These are phyloP conservation scores for Psilocybe cyanescens DNA, from an alignment of 768 basidiomycete genomes.

Conservation along the genomic window DNA sequence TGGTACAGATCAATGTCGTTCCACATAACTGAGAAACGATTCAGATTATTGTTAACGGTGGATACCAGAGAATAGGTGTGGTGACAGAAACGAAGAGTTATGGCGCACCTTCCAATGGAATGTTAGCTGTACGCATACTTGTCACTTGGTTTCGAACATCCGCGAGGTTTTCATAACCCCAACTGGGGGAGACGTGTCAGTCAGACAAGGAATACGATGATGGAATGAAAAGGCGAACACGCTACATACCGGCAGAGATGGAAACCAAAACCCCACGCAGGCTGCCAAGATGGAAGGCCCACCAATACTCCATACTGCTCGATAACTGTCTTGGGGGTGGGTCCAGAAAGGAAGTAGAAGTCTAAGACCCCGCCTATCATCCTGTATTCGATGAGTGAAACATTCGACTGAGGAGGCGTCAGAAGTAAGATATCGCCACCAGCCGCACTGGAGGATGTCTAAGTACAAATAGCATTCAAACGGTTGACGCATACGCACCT, in stretches of 20 bases:
- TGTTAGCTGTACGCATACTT: conserved; percentile 63
- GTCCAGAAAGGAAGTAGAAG: conserved; percentile 78
- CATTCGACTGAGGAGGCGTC: conserved; percentile 56
- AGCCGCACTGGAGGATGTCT: conserved; percentile 43
- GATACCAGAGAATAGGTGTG: background rate
- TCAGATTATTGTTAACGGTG: background rate
- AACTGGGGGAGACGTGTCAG: conserved; percentile 24
- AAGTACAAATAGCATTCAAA: background rate
- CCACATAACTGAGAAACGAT: conserved; percentile 57
- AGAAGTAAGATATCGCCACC: conserved; percentile 74
- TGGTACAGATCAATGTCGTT: conserved; percentile 80
- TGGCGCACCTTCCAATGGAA: conserved; percentile 73
- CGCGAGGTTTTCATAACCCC: conserved; percentile 51
- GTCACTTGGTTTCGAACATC: conserved; percentile 58
- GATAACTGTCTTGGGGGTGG: conserved; percentile 54
- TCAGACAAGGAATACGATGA: background rate
- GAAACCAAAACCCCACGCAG: conserved; percentile 79
- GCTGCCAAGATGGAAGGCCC: conserved; percentile 73
- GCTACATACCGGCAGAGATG: conserved; percentile 62
- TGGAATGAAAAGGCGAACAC: background rate
- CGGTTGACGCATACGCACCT: conserved; percentile 41
- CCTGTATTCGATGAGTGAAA: conserved; percentile 72
- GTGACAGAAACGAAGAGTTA: conserved; percentile 1
- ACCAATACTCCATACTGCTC: conserved; percentile 73
- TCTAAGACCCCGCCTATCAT: conserved; percentile 76